phyloP scores from a whole-genome alignment of 2,329 filamentous ascomycete species.

The Exophiala mesophila region DNA sequence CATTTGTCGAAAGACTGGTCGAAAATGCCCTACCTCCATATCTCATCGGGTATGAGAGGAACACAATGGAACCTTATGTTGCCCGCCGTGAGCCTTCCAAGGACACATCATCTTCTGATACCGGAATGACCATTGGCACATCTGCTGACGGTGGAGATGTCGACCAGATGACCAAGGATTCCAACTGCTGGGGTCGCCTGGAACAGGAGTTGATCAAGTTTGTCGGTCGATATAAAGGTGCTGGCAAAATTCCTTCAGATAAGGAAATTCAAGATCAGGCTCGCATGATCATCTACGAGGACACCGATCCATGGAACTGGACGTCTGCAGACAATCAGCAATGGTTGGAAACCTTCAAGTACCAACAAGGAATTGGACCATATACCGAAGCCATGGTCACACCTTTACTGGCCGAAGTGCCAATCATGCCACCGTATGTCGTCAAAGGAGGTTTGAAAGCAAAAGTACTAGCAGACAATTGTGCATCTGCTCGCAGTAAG shows the following conservation, averaged over 20 bases:
- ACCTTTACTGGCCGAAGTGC: constrained; percentile 31
- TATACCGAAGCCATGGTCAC: constrained; percentile 15
- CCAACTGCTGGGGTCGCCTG: constrained; percentile 40
- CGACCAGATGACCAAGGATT: constrained; percentile 26
- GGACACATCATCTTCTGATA: constrained; percentile 16
- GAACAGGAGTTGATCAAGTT: constrained; percentile 38
- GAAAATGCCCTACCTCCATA: constrained; percentile 36
- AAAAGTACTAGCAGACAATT: constrained; percentile 22
- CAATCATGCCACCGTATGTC: constrained; percentile 41
- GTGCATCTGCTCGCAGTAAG: neutral
- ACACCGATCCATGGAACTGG: constrained; percentile 34
- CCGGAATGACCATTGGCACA: constrained; percentile 19
- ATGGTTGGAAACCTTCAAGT: constrained; percentile 43
- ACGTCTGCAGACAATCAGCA: constrained; percentile 44
- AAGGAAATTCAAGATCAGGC: constrained; percentile 31
- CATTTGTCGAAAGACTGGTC: constrained; percentile 30
- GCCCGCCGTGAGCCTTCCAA: constrained; percentile 11
- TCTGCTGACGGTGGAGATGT: constrained; percentile 19
- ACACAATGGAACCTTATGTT: constrained; percentile 29
- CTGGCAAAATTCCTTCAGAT: constrained; percentile 35
- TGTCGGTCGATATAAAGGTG: constrained; percentile 32
- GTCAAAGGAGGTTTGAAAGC: constrained; percentile 35
- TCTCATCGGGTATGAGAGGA: constrained; percentile 33
- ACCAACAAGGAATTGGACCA: constrained; percentile 36
- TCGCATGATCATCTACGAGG: constrained; percentile 30